Conservation (phyloP, 352 stramenopile genomes). For the Albugo candida region DNA sequence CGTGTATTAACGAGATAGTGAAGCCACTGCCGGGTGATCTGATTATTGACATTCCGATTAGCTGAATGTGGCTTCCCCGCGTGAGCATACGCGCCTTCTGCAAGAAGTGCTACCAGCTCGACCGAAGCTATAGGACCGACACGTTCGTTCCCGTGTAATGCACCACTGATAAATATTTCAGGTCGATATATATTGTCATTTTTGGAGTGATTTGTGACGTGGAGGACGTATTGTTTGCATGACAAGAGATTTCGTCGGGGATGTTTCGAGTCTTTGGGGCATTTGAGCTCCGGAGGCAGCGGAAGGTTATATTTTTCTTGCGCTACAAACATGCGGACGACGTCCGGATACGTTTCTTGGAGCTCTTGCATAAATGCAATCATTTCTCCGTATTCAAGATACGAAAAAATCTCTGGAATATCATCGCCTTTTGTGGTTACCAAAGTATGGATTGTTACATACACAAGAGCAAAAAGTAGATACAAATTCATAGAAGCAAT, state of each 20-base stretch:
- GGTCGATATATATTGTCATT: constrained; percentile 55
- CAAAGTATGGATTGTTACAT: too few species aligned
- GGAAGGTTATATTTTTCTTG: constrained; percentile 70
- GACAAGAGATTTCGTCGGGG: constrained; percentile 5
- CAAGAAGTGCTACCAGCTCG: constrained; percentile 77
- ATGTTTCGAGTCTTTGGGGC: constrained; percentile 14
- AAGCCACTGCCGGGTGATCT: constrained; percentile 49
- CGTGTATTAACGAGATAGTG: constrained; percentile 75
- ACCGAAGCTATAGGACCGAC: constrained; percentile 83
- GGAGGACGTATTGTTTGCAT: constrained; percentile 74
- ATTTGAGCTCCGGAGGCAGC: constrained; percentile 43
- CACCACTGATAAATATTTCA: constrained; percentile 92
- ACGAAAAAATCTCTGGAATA: constrained; percentile 3
- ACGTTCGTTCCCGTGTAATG: constrained; percentile 92
- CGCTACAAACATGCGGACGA: constrained; percentile 59
- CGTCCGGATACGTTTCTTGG: constrained; percentile 49
- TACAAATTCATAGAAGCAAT: too few species aligned
- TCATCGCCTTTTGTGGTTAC: too few species aligned
- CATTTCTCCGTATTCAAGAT: constrained; percentile 60
- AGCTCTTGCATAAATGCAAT: constrained; percentile 35
- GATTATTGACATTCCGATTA: constrained; percentile 5
- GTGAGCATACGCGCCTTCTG: constrained; percentile 29
- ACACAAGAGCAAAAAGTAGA: too few species aligned
- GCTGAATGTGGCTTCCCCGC: constrained; percentile 6
- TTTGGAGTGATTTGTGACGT: constrained; percentile 79